phyloP scores from a whole-genome alignment of 306 rosid genomes.

The Dalbergia oliveri region DNA sequence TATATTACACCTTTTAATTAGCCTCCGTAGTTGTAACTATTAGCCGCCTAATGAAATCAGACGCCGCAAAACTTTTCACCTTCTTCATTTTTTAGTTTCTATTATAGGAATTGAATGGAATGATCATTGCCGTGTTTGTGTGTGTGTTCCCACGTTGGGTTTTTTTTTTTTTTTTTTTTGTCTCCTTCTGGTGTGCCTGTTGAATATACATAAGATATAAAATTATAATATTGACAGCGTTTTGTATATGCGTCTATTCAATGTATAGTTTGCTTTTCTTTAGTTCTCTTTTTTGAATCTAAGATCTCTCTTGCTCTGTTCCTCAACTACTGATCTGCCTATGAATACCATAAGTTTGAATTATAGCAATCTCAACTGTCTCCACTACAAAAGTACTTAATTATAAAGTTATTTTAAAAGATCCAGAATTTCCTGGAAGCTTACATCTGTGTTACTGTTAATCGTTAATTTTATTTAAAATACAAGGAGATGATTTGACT shows the following conservation, averaged over 20 bases:
- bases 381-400: not conserved
- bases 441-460: not conserved
- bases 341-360: not conserved
- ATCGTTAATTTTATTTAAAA: not conserved
- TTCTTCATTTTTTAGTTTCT: not conserved
- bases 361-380: not conserved
- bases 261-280: not conserved
- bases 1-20: not conserved
- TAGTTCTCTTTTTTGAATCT: not conserved
- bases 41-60: slow-evolving; percentile 5
- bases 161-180: too few relatives aligned
- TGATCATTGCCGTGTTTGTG: not conserved
- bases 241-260: not conserved
- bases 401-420: not conserved
- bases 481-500: not conserved
- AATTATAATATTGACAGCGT: too few relatives aligned
- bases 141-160: not conserved
- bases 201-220: too few relatives aligned
- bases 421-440: not conserved
- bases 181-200: not conserved
- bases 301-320: not conserved
- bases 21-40: slow-evolving; percentile 4
- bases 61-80: slow-evolving; percentile 2
- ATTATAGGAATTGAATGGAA: not conserved
- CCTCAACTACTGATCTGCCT: not conserved